Base-by-base conservation (phyloP, 768 basidiomycete species). In the Suillus spraguei region DNA sequence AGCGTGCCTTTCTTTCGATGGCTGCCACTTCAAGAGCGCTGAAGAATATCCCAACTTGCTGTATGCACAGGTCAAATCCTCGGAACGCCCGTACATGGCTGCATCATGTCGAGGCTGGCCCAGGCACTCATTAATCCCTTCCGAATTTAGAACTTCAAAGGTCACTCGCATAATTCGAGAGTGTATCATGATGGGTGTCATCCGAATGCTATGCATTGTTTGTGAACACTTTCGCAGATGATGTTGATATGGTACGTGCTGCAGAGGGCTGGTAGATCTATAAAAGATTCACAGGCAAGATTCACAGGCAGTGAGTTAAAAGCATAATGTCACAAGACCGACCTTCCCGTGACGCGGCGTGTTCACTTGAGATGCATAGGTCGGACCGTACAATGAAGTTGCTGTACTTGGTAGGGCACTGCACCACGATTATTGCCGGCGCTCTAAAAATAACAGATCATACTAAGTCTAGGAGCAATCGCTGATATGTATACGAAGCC, bases 201-300 rank as follows among this genome's bases (percentile, higher is more conserved):
- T n/a, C 35, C 7, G n/a, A 54, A 41, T 53, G 52, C 38, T 56
- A 36, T 38, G 36, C n/a, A 55, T 55, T 55, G 35, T 16, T n/a
- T 38, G 22, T 56, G 14, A 56, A 39, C 9, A 56, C 16, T 32
- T 41, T 22, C 6, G 56, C 7, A 11, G 24, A 58, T 56, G 22
- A 41, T 16, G 38, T 58, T 28, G 24, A 41, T 2, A 24, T 41
- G 6, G 33, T 20, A 41, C 39, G 56, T 41, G 24, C 56, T 24
- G 55, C 55, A 39, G n/a, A 24, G 24, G 55, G 52, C 32, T 53
- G 33, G 33, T 36, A 53, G 52, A 53, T 56, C 55, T 58, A 41
- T 32, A 24, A 41, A 28, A 53, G 32, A n/a, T 53, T 1, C 20
- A n/a, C n/a, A n/a, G n/a, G n/a, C n/a, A n/a, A n/a, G n/a, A n/a